These are phyloP conservation scores for Platanthera zijinensis DNA, from an alignment of 106 monocot genomes.

Conservation along the genomic window DNA sequence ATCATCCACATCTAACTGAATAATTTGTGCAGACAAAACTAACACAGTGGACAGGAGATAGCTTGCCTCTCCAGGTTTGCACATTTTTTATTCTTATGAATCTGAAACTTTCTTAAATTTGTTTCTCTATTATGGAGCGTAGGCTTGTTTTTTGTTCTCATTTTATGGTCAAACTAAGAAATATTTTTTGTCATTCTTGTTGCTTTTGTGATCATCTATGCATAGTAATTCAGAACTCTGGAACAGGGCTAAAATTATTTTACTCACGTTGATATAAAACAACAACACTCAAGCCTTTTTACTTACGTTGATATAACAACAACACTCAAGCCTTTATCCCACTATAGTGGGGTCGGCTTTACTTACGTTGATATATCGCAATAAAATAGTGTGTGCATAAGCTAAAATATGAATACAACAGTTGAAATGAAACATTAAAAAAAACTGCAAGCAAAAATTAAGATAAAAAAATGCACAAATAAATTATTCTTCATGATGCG, in stretches of 20 bases:
- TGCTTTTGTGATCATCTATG: neutral
- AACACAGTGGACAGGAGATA: constrained; percentile 96
- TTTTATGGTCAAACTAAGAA: constrained; percentile 2
- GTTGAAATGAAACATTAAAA: too few relatives aligned
- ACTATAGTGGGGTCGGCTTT: neutral
- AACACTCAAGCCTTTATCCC: too few relatives aligned
- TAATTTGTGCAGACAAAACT: constrained; percentile 93
- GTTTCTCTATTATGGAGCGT: neutral
- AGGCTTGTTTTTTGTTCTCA: neutral
- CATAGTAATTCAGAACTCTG: neutral
- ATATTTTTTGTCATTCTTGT: neutral
- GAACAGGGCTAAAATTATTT: neutral
- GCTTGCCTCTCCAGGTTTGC: constrained; percentile 96
- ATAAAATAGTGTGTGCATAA: too few relatives aligned
- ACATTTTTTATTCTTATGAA: neutral
- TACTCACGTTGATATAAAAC: neutral
- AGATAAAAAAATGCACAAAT: too few relatives aligned
- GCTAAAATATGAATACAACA: too few relatives aligned
- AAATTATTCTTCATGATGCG: too few relatives aligned
- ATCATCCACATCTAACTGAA: constrained; percentile 37
- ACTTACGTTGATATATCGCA: too few relatives aligned
- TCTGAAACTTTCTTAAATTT: neutral
- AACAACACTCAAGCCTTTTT: too few relatives aligned
- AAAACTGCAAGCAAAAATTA: too few relatives aligned
- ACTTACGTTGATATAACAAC: too few relatives aligned